These are phyloP conservation scores for Dittrichia graveolens DNA, from an alignment of 129 eudicot genomes.

Conservation along the genomic window DNA sequence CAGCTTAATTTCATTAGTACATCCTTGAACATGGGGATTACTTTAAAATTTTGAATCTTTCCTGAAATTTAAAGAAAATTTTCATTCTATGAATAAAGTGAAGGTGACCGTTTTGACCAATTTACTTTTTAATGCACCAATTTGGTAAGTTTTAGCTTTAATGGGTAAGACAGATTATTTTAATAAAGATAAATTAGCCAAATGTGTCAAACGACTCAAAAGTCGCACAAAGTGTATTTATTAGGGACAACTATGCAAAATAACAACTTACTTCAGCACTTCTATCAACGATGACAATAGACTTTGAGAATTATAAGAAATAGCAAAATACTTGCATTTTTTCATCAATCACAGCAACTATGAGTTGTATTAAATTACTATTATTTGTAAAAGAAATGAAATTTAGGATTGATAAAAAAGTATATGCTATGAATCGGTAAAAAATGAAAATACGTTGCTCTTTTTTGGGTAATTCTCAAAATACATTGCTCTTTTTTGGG, in stretches of 20 bases:
- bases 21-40: too few species aligned
- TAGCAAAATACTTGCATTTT: not conserved
- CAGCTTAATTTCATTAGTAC: too few species aligned
- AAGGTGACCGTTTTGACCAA: not conserved
- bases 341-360: not conserved
- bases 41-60: too few species aligned
- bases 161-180: not conserved
- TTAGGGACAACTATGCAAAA: not conserved
- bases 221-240: not conserved
- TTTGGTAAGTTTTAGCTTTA: not conserved
- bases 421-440: too few species aligned
- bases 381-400: too few species aligned
- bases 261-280: not conserved
- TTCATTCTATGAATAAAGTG: not conserved
- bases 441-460: too few species aligned
- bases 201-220: not conserved
- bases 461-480: too few species aligned
- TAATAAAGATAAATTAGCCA: not conserved
- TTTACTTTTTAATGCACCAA: not conserved
- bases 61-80: not conserved
- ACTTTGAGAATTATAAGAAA: too few species aligned
- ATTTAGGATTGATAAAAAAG: too few species aligned
- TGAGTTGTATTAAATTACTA: not conserved
- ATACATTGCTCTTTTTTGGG: too few species aligned
- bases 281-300: too few species aligned